Evolutionary conservation across 768 basidiomycete genomes (phyloP), one percentile per base, ranked within the genome.

Genomic region (Leucocoprinus birnbaumii): DNA sequence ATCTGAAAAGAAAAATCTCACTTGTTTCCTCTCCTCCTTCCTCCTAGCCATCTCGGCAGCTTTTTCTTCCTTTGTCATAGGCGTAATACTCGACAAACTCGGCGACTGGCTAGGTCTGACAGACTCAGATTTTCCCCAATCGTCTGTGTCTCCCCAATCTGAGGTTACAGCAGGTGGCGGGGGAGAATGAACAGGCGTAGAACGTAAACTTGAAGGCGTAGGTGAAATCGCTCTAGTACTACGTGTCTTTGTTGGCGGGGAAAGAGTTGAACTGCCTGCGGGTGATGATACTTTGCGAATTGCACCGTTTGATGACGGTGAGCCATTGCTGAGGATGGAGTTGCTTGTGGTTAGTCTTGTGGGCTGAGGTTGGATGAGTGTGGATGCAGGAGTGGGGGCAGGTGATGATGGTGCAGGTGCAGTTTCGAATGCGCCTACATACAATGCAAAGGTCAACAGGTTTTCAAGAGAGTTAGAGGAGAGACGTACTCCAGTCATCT

Each of bases 1-100:
- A 50, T 22, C 22, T 13, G 19, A 43, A 16, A 18, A 14, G 21
- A 4, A 48, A 42, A 42, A 27, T n/a, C 81, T 18, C 51, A 92
- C 92, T 75, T 91, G 85, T 67, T 89, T 94, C 43, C 96, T 75
- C 67, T 98, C 96, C 67, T 98, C 95, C 65, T 95, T 89, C 56
- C 94, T 77, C 59, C 88, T 76, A 7, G 88, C 89, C 85, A 98
- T 88, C 73, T 97, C 93, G n/a, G 84, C 85, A 1, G 91, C 91
- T 68, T 90, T 96, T 61, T 95, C 94, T 68, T 97, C 96, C 68
- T 94, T 97, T 24, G 82, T 80, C 79, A 93, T 75, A 1, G 67
- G 69, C 24, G 80, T 72, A 22, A 64, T 61, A 2, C 27, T 48
- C 9, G 47, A 48, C 3, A 48, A 49, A 0, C 47, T 22, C 45